Evolutionary conservation across 768 basidiomycete species (phyloP), one percentile per base, ranked within the genome.

Genomic region (Kwoniella pini): DNA sequence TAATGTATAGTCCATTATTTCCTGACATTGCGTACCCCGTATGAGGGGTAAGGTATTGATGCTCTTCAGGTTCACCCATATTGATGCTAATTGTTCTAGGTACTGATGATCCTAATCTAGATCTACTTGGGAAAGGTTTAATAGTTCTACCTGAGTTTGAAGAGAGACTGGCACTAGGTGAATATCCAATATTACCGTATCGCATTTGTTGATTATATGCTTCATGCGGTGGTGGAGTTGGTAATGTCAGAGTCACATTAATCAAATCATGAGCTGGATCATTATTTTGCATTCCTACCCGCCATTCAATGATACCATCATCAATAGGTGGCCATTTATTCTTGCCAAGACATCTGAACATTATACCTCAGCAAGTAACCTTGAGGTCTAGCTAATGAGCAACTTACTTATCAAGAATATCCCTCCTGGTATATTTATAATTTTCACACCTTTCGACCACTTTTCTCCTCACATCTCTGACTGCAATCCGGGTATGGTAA

Each of bases 371-470:
- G 59, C 31, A 2, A 6, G 64, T 45, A 57, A 44, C 15, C 33
- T 36, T 36, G 19, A 19, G 28, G 13, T 19, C 13, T 49, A 4
- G 49, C 30, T 13, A 7, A n/a, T 12, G 12, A 9, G 3, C 5
- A n/a, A 66, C 75, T 71, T 62, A 78, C 77, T 76, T 76, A 67
- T 78, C 76, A 24, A 78, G 62, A 12, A 78, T 60, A 62, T 78
- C 77, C 22, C 77, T 56, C 22, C 77, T 65, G 48, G 77, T 78
- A 57, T 78, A 78, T 63, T 78, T 78, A 69, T 78, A 78, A 54
- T 78, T 78, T 67, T 78, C 77, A 38, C 73, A 75, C 39, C 77
- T 51, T 49, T 78, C 77, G 4, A 78, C 77, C 12, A 71, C 70
- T 57, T 78, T 78, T 21, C 77, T 57, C 36, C 77, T 33, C 15